phyloP scores from a whole-genome alignment of 192 early-diverging fungal species.

The Gryganskiella cystojenkinii region DNA sequence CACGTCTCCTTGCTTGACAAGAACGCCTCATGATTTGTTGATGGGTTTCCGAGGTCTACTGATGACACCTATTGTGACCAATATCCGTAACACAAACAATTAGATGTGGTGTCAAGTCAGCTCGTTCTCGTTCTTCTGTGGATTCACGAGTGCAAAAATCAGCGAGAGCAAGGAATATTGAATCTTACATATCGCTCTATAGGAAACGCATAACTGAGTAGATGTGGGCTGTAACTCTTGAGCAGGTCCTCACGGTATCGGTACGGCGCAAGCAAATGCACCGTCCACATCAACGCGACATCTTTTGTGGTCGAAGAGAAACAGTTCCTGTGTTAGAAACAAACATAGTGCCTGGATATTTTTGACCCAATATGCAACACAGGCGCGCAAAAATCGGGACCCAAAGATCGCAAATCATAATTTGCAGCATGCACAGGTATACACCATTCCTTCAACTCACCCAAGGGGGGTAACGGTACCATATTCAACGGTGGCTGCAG shows the following conservation, averaged over 20 bases:
- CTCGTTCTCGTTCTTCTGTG: too few relatives aligned
- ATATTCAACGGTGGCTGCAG: slow-evolving; percentile 39
- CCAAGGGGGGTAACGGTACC: slow-evolving; percentile 55
- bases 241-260: slow-evolving; percentile 71
- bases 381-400: too few relatives aligned
- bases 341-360: too few relatives aligned
- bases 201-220: slow-evolving; percentile 59
- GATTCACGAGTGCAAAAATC: too few relatives aligned
- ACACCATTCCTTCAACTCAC: too few relatives aligned
- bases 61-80: slow-evolving; percentile 56
- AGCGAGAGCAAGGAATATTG: too few relatives aligned
- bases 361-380: too few relatives aligned
- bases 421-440: too few relatives aligned
- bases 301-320: slow-evolving; percentile 39
- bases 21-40: slow-evolving; percentile 50
- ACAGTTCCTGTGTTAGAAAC: not conserved
- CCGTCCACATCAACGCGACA: slow-evolving; percentile 72
- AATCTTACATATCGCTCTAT: slow-evolving; percentile 52
- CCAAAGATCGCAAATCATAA: too few relatives aligned
- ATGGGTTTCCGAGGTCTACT: slow-evolving; percentile 48
- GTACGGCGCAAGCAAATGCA: slow-evolving; percentile 66
- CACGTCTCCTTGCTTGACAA: slow-evolving; percentile 40
- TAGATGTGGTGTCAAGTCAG: too few relatives aligned
- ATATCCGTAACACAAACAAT: too few relatives aligned
- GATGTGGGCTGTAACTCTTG: slow-evolving; percentile 52